A percentile compares a stretch with the other conserved stretches of the same genome.
Evolutionary conservation across 805 yeast genomes (phyloP).

Genomic region (Candida nemodendra): DNA sequence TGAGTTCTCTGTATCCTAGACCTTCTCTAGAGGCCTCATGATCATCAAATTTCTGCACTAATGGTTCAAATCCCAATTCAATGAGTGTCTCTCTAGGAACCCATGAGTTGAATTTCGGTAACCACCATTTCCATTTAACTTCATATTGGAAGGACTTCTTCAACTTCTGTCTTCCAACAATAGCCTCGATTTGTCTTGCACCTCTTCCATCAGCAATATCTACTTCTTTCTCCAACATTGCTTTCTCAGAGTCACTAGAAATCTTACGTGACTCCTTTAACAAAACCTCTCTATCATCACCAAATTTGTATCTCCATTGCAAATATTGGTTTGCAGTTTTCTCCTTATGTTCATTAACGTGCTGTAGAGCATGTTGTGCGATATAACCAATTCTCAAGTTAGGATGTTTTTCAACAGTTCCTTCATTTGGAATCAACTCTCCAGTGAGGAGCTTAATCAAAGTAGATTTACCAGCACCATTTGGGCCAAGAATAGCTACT

Average conservation of each 20-base stretch:
- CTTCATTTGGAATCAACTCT: constrained; percentile 81
- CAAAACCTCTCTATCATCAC: constrained; percentile 96
- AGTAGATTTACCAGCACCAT: constrained; percentile 99
- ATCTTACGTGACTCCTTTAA: constrained; percentile 90
- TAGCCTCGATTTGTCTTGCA: constrained; percentile 84
- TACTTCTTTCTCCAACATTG: constrained; percentile 71
- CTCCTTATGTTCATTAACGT: constrained; percentile 95
- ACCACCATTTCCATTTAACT: constrained; percentile 88
- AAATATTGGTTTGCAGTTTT: constrained; percentile 96
- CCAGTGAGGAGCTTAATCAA: constrained; percentile 91
- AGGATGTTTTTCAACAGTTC: constrained; percentile 96
- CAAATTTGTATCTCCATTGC: constrained; percentile 97
- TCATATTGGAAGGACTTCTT: constrained; percentile 97
- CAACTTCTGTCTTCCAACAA: constrained; percentile 95
- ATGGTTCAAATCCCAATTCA: constrained; percentile 82
- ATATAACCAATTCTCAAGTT: constrained; percentile 97
- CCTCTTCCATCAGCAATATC: constrained; percentile 84
- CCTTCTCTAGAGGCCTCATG: constrained; percentile 99
- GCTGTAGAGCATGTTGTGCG: constrained; percentile 98
- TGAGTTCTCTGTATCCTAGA: constrained; percentile 92
- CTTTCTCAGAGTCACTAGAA: constrained; percentile 68
- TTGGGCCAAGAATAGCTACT: constrained; percentile 95
- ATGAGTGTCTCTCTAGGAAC: constrained; percentile 79
- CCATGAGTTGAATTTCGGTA: constrained; percentile 93
- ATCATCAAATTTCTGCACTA: constrained; percentile 93